Evolutionary conservation across 2,329 filamentous ascomycete species (phyloP).

Genomic region (Aspergillus japonicus): DNA sequence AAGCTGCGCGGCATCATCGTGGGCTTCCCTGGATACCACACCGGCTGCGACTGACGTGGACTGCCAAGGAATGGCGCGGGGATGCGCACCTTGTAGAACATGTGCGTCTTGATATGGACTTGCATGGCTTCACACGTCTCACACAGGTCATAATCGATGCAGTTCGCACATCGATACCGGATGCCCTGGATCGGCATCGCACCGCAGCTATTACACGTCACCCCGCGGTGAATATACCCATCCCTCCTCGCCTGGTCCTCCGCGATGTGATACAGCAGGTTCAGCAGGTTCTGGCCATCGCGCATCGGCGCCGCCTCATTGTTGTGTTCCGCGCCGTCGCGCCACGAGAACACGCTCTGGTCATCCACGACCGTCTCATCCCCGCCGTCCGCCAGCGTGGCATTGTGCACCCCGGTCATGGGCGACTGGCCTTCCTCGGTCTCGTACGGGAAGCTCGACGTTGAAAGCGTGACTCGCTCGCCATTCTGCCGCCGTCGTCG

Average conservation of each 20-base stretch:
- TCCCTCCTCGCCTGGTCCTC: constrained; percentile 87
- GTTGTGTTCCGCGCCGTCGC: constrained; percentile 34
- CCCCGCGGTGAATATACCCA: constrained; percentile 87
- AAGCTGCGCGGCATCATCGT: constrained; percentile 67
- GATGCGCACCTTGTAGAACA: constrained; percentile 94
- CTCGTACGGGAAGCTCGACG: constrained; percentile 32
- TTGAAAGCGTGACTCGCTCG: constrained; percentile 38
- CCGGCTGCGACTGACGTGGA: constrained; percentile 73
- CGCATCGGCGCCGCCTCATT: constrained; percentile 41
- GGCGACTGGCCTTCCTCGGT: constrained; percentile 5
- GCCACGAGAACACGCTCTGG: constrained; percentile 47
- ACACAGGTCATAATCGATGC: constrained; percentile 92
- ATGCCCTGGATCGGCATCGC: constrained; percentile 87
- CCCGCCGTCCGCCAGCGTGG: constrained; percentile 24
- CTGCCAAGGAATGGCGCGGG: constrained; percentile 80
- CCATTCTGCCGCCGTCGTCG: constrained; percentile 40
- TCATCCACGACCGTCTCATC: constrained; percentile 40
- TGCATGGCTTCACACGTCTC: constrained; percentile 76
- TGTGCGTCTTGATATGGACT: constrained; percentile 83
- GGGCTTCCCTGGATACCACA: constrained; percentile 88
- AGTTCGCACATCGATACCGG: constrained; percentile 92
- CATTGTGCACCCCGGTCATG: constrained; percentile 21
- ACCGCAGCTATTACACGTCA: constrained; percentile 86
- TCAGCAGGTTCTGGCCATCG: constrained; percentile 76
- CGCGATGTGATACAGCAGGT: constrained; percentile 84